Percentiles rank a stretch among this genome's conserved stretches.
Conservation (phyloP, 305 asterid species). For the Fraxinus xanthoxyloides region DNA sequence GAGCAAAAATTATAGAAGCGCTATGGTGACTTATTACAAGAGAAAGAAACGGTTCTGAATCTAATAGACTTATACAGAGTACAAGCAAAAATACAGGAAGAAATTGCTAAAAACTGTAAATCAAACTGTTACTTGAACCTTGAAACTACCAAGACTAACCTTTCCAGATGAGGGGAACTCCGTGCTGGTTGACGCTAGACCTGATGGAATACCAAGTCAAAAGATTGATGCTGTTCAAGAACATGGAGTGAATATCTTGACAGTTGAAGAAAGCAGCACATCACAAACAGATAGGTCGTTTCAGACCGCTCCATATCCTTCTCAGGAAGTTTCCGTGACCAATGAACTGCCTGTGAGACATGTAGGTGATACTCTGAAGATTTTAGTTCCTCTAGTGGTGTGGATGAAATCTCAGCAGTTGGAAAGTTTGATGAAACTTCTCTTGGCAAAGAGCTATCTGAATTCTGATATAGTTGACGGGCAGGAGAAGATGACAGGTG, state of each 20-base stretch:
- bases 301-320: background rate
- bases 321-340: background rate
- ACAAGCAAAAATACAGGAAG: conserved; percentile 42
- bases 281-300: background rate
- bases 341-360: background rate
- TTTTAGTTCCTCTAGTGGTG: background rate
- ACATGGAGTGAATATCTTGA: conserved; percentile 9
- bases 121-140: background rate
- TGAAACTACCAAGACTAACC: background rate
- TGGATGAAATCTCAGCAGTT: background rate
- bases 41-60: conserved; percentile 52
- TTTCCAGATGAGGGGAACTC: background rate
- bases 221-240: conserved; percentile 15
- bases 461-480: background rate
- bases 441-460: background rate
- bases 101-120: conserved; percentile 19
- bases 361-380: background rate
- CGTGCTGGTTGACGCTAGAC: conserved; percentile 11
- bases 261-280: background rate
- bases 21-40: conserved; percentile 55
- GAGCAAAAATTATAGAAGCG: conserved; percentile 63
- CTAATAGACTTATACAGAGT: conserved; percentile 39
- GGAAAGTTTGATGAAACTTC: background rate
- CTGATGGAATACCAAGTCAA: conserved; percentile 14
- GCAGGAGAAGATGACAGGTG: background rate